These are phyloP conservation scores for Plenodomus biglobosus DNA, from an alignment of 2,329 filamentous ascomycete species.

Conservation along the genomic window DNA sequence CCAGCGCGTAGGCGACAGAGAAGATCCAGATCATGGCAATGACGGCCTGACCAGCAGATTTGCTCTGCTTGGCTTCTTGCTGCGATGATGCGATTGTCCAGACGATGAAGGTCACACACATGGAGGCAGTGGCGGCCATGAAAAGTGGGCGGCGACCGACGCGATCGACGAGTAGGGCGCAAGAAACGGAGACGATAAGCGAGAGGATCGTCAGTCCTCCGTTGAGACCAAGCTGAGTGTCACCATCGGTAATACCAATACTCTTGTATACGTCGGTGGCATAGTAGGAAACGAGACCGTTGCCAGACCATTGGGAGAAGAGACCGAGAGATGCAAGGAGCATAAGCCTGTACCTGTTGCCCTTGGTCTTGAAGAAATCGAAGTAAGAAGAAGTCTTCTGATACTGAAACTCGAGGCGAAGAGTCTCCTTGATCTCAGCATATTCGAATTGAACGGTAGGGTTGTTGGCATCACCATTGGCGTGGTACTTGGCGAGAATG, in stretches of 20 bases:
- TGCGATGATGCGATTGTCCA: slow-evolving; percentile 51
- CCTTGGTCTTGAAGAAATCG: slow-evolving; percentile 63
- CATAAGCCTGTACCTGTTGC: slow-evolving; percentile 65
- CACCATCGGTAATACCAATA: slow-evolving; percentile 58
- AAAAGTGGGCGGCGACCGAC: slow-evolving; percentile 61
- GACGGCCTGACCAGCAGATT: slow-evolving; percentile 42
- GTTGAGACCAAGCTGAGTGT: slow-evolving; percentile 46
- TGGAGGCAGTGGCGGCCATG: slow-evolving; percentile 44
- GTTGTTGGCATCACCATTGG: slow-evolving; percentile 60
- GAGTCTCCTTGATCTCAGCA: slow-evolving; percentile 66
- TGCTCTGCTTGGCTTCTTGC: slow-evolving; percentile 51
- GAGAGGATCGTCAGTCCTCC: slow-evolving; percentile 61
- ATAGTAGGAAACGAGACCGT: slow-evolving; percentile 68
- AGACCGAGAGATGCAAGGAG: slow-evolving; percentile 65
- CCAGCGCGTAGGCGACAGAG: slow-evolving; percentile 54
- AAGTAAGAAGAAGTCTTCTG: slow-evolving; percentile 56
- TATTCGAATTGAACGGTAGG: slow-evolving; percentile 66
- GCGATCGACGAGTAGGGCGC: slow-evolving; percentile 58
- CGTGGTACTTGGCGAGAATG: slow-evolving; percentile 65
- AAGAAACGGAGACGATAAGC: slow-evolving; percentile 59
- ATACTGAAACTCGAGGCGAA: slow-evolving; percentile 57
- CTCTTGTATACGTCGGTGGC: slow-evolving; percentile 63
- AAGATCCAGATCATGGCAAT: slow-evolving; percentile 53
- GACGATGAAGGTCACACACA: slow-evolving; percentile 30
- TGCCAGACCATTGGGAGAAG: slow-evolving; percentile 69